These are phyloP conservation scores for Luffa acutangula DNA, from an alignment of 306 rosid species.

Conservation along the genomic window DNA sequence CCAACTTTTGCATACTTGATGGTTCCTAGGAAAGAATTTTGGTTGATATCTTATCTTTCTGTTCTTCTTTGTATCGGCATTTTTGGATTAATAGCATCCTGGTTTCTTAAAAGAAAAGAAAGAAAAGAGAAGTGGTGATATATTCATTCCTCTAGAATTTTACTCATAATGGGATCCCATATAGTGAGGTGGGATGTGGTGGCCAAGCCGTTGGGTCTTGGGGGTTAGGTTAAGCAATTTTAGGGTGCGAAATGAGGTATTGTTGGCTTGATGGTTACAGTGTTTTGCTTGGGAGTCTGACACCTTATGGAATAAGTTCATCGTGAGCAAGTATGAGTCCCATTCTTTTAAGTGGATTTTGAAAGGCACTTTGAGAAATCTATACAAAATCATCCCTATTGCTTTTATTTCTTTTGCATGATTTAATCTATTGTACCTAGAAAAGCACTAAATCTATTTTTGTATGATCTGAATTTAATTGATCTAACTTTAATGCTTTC, in stretches of 20 bases:
- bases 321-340: not conserved
- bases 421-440: not conserved
- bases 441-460: not conserved
- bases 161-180: not conserved
- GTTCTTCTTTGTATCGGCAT: no score
- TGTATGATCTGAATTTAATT: conserved; percentile 9
- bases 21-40: not conserved
- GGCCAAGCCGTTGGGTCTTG: not conserved
- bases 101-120: no score
- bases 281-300: not conserved
- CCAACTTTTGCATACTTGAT: not conserved
- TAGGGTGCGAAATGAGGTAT: not conserved
- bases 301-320: not conserved
- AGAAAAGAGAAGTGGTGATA: no score
- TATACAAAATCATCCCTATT: not conserved
- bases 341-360: not conserved
- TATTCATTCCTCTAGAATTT: no score
- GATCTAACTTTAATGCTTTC: conserved; percentile 15
- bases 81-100: no score
- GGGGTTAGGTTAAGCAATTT: not conserved
- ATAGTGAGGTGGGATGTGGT: not conserved
- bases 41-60: no score
- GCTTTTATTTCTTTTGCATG: not conserved
- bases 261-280: not conserved
- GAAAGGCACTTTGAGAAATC: not conserved